Base-by-base conservation (phyloP, 495 filamentous ascomycete species). In the Lasiosphaeria miniovina region DNA sequence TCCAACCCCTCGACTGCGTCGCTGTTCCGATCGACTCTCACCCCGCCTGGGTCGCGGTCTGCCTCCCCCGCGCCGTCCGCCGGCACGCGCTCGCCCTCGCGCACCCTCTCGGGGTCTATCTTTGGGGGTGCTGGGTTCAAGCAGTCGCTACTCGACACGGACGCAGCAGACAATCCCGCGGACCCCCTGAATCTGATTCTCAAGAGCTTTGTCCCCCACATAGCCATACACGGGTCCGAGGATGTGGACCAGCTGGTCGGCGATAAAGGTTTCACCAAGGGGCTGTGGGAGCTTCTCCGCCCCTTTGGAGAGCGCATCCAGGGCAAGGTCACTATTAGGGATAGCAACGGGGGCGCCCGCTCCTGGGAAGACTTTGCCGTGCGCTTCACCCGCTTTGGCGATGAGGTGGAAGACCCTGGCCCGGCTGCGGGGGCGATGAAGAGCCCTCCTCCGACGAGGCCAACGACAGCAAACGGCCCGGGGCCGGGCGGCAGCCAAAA, bases 241-340 rank as follows among this genome's bases (percentile, higher is more conserved):
- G 95, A 96, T 65, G 92, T 90, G 9, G 87, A 98, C 65, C 81
- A 88, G 43, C 70, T 98, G 54, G 82, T 90, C 38, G 80, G 77
- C 55, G 86, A 90, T 59, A 98, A 98, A 76, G 94, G 94, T 15
- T 93, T 98, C 62, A 70, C 78, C 24, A 83, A 82, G 17, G 93
- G 93, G 0, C 81, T 98, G 51, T 86, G 89, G 78, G 89, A 93
- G 68, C 73, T 98, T 54, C 74, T 98, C 38, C 79, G 93, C 50
- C 92, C 93, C 4, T 98, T 93, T 74, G 94, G 93, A n/a, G 94
- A 98, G 71, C 82, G 80, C 41, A 79, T 98, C 0, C 84, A 86
- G 38, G 94, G 94, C 32, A 94, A 92, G 70, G 88, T 98, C 36
- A 89, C 88, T 15, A 86, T 98, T 43, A 80, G 95, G 56, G 95